Base-by-base conservation (phyloP, 2,329 filamentous ascomycete genomes). In the Scolecobasidium constrictum region DNA sequence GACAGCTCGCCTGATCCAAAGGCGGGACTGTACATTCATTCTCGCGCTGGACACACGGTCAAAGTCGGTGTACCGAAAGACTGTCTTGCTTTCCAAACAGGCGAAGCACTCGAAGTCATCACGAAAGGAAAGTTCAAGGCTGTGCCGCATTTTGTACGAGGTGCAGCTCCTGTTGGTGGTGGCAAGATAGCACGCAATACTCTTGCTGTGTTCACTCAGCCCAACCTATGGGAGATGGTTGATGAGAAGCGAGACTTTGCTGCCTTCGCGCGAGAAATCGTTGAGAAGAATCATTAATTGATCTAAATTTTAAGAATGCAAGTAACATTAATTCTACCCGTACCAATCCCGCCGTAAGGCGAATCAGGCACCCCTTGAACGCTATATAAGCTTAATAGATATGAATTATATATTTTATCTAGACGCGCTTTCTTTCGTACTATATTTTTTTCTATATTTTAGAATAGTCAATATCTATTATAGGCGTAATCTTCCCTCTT, bases 11-110 rank as follows among this genome's bases (percentile, higher is more conserved):
- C 92, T 0, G 88, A 96, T 56, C 78, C 87, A 3, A 74, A 75
- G 11, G 84, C 90, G 0, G 92, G 92, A 0, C 68, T 98, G n/a
- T 96, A 95, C 67, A 94, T 96, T 64, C 83, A 83, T 59, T 90
- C 87, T 21, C 81, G 92, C 35, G 77, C 78, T 0, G 87, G 86
- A 2, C 69, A 81, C 46, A 81, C 84, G 1, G 82, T 88, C n/a
- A 92, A 96, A 62, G 86, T 96, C 52, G 79, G 81, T 56, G 95
- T 98, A 50, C 92, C 90, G 2, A 73, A 80, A 34, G 87, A 94
- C 57, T 92, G 86, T 61, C 81, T 98, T 39, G 92, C 86, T 1
- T 98, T 98, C 59, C 90, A 98, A 68, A 98, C 90, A 0, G 92
- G 90, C 2, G 86, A 95, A 65, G 82, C 90, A 1, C 68, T 98